These are phyloP conservation scores for Phaeolepiota aurea DNA, from an alignment of 768 basidiomycete species.

Conservation along the genomic window DNA sequence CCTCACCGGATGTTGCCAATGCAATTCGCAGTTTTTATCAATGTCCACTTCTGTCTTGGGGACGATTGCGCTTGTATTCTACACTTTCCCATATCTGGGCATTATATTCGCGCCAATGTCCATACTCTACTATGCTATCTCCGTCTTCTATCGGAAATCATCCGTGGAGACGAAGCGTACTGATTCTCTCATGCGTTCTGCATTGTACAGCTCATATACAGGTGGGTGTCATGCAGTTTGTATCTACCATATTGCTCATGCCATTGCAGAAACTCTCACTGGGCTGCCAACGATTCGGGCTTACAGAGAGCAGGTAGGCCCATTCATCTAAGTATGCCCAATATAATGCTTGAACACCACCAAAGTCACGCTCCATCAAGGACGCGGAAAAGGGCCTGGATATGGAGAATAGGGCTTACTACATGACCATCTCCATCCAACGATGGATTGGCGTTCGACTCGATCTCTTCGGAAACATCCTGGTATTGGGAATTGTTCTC, in stretches of 20 bases:
- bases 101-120: conserved; percentile 49
- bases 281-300: conserved; percentile 58
- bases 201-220: conserved; percentile 48
- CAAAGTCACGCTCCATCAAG: conserved; percentile 35
- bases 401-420: conserved; percentile 54
- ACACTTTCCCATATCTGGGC: conserved; percentile 60
- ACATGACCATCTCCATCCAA: conserved; percentile 59
- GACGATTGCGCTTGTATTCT: conserved; percentile 57
- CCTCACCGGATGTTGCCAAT: no score
- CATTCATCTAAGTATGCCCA: neutral
- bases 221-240: no score
- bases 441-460: conserved; percentile 57
- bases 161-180: conserved; percentile 61
- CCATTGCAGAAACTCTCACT: conserved; percentile 52
- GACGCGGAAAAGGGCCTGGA: conserved; percentile 48
- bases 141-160: conserved; percentile 48
- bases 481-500: conserved; percentile 64
- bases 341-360: neutral
- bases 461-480: conserved; percentile 58
- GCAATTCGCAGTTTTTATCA: conserved; percentile 26
- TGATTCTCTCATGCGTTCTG: conserved; percentile 54
- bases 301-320: conserved; percentile 42
- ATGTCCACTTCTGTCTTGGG: conserved; percentile 40
- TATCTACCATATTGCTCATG: no score
- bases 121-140: conserved; percentile 43